These are phyloP conservation scores for Blastobotrys capitulatus DNA, from an alignment of 1,139 yeast species.

Conservation along the genomic window DNA sequence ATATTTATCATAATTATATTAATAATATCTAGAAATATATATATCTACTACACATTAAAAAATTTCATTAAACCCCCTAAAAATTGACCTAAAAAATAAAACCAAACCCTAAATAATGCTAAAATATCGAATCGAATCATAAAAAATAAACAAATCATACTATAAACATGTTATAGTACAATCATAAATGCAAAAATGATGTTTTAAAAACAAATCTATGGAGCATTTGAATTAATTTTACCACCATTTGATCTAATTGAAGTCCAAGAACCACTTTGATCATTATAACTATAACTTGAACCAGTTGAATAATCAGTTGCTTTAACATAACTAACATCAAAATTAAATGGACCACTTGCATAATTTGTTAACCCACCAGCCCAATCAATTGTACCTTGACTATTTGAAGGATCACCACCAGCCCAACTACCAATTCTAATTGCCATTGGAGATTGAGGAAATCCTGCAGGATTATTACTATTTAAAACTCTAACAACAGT, in stretches of 20 bases:
- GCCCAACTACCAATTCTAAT: constrained; percentile 74
- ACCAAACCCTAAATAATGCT: too few relatives aligned
- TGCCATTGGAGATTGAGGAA: constrained; percentile 75
- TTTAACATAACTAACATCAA: constrained; percentile 32
- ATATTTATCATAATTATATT: too few relatives aligned
- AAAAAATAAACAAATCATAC: too few relatives aligned
- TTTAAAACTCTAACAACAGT: constrained; percentile 50
- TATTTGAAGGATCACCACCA: constrained; percentile 66
- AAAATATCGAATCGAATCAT: too few relatives aligned
- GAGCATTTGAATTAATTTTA: constrained; percentile 2
- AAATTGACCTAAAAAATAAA: too few relatives aligned
- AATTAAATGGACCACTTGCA: constrained; percentile 58
- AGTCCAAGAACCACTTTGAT: constrained; percentile 10
- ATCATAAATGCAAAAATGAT: too few relatives aligned
- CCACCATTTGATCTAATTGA: constrained; percentile 10
- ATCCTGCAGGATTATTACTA: constrained; percentile 48
- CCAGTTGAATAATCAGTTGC: constrained; percentile 10
- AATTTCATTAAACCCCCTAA: too few relatives aligned
- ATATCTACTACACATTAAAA: too few relatives aligned
- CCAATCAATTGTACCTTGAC: constrained; percentile 72
- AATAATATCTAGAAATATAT: too few relatives aligned
- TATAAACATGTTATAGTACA: too few relatives aligned
- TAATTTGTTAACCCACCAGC: constrained; percentile 83
- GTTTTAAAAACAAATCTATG: too few relatives aligned
- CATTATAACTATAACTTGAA: background rate